A percentile compares a stretch with the other conserved stretches of the same genome.
phyloP scores from a whole-genome alignment of 2,329 filamentous ascomycete genomes.

The Cephalotrichum gorgonifer region DNA sequence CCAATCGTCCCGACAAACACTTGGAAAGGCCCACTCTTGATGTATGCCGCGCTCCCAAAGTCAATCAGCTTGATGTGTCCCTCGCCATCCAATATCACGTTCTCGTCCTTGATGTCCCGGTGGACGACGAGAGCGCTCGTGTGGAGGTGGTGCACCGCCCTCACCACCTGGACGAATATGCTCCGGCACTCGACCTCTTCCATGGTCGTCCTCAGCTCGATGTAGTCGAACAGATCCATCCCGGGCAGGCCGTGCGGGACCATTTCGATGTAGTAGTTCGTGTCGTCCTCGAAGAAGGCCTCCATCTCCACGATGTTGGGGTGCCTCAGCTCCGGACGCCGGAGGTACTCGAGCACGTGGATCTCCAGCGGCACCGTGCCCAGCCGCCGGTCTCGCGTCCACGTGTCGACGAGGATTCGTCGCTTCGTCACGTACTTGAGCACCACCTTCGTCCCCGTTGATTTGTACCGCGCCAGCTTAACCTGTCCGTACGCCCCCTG shows the following conservation, averaged over 20 bases:
- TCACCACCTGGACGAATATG: slow-evolving; percentile 89
- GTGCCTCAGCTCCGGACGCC: slow-evolving; percentile 57
- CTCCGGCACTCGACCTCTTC: slow-evolving; percentile 86
- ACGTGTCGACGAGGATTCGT: slow-evolving; percentile 93
- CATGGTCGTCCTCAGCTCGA: slow-evolving; percentile 93
- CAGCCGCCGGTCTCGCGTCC: slow-evolving; percentile 86
- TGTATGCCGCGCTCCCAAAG: slow-evolving; percentile 95
- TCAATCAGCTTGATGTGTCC: slow-evolving; percentile 95
- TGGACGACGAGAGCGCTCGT: slow-evolving; percentile 87
- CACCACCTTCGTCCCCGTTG: slow-evolving; percentile 72
- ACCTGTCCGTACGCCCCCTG: slow-evolving; percentile 97
- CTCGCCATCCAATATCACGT: slow-evolving; percentile 90
- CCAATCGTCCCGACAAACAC: slow-evolving; percentile 98
- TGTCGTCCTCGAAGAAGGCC: slow-evolving; percentile 66
- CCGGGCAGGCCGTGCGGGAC: slow-evolving; percentile 86
- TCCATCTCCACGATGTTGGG: slow-evolving; percentile 66
- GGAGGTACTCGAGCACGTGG: slow-evolving; percentile 88
- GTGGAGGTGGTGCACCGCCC: slow-evolving; percentile 84
- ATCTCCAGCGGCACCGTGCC: slow-evolving; percentile 96
- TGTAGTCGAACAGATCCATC: slow-evolving; percentile 99
- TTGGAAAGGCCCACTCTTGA: slow-evolving; percentile 96
- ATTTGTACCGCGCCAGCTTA: slow-evolving; percentile 82
- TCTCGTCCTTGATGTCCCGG: slow-evolving; percentile 98
- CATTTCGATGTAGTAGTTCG: slow-evolving; percentile 99
- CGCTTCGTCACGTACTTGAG: slow-evolving; percentile 97